Evolutionary conservation across 495 filamentous ascomycete genomes (phyloP).

Genomic region (Hypoxylon subgilvum): DNA sequence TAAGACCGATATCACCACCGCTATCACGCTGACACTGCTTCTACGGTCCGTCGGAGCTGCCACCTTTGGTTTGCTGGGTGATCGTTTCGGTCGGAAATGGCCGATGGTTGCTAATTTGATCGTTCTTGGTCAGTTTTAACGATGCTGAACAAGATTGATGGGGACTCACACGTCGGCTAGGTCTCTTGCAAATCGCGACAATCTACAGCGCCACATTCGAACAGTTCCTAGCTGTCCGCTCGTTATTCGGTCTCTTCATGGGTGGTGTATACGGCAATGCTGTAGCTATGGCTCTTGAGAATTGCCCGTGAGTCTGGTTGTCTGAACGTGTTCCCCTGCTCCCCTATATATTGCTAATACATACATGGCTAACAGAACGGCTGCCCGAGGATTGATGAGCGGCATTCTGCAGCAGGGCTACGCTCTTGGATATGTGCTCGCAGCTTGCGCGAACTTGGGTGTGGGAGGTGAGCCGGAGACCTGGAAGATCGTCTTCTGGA

Average conservation of each 20-base stretch:
- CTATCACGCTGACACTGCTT: slow-evolving; percentile 76
- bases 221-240: slow-evolving; percentile 72
- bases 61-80: slow-evolving; percentile 73
- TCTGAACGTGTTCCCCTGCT: not conserved
- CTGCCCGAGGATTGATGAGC: slow-evolving; percentile 76
- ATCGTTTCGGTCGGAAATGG: slow-evolving; percentile 80
- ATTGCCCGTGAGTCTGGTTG: slow-evolving; percentile 68
- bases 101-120: slow-evolving; percentile 79
- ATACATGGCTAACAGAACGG: slow-evolving; percentile 38
- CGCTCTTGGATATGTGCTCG: slow-evolving; percentile 74
- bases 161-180: slow-evolving; percentile 44
- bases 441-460: slow-evolving; percentile 71
- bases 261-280: slow-evolving; percentile 82
- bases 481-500: slow-evolving; percentile 71
- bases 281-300: slow-evolving; percentile 81
- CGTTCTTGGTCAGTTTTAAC: slow-evolving; percentile 47
- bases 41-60: slow-evolving; percentile 73
- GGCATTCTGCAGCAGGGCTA: slow-evolving; percentile 82
- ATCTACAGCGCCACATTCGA: slow-evolving; percentile 71
- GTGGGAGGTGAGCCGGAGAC: slow-evolving; percentile 61
- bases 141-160: not conserved
- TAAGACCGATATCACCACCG: slow-evolving; percentile 72
- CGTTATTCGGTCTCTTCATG: slow-evolving; percentile 81
- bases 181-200: slow-evolving; percentile 72
- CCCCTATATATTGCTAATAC: slow-evolving; percentile 1